Base-by-base conservation (phyloP, 768 basidiomycete genomes). In the Tephrocybe sp. region DNA sequence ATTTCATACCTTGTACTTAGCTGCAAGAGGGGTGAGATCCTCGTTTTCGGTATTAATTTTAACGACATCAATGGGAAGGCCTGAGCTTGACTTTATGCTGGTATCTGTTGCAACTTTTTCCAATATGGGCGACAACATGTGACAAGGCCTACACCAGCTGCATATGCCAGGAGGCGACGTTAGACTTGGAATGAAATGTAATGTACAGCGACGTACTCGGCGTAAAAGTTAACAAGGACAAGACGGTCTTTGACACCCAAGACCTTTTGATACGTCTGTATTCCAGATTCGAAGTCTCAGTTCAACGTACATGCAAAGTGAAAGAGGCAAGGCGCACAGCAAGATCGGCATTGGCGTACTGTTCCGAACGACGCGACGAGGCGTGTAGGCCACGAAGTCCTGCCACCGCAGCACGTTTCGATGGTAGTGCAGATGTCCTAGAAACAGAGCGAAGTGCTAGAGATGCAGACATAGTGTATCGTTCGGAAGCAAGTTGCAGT, bases 71-170 rank as follows among this genome's bases (percentile, higher is more conserved):
- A 90, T 64, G 1, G 81, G 72, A 41, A 70, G 67, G 17, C 84
- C 85, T 4, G 76, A 77, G 10, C 78, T 81, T 3, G 85, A 78
- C 41, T 66, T 68, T 34, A 67, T 48, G 20, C 64, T 59, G 21
- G 73, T 58, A 51, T 81, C 76, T 15, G 58, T 61, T 10, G 84
- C 76, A n/a, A 87, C 59, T 50, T 75, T 78, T 59, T 87, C 73
- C 20, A 93, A 70, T 47, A 88, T 67, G 21, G 90, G 90, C 1
- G 87, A 84, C 34, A 93, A 76, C 63, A 75, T 68, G 58, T 78
- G 85, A 71, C 90, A 93, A 33, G 90, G 90, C 6, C 76, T 70
- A 57, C 90, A 92, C 90, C 90, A 92, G 54, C 90, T 91, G 50
- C 18, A 45, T 38, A n/a, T 20, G 7, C 23, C 3, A 23, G 3